Percentiles rank a stretch among this genome's conserved stretches.
These are phyloP conservation scores for Ustilago bromivora DNA, from an alignment of 1,284 basidiomycete genomes.

Conservation along the genomic window DNA sequence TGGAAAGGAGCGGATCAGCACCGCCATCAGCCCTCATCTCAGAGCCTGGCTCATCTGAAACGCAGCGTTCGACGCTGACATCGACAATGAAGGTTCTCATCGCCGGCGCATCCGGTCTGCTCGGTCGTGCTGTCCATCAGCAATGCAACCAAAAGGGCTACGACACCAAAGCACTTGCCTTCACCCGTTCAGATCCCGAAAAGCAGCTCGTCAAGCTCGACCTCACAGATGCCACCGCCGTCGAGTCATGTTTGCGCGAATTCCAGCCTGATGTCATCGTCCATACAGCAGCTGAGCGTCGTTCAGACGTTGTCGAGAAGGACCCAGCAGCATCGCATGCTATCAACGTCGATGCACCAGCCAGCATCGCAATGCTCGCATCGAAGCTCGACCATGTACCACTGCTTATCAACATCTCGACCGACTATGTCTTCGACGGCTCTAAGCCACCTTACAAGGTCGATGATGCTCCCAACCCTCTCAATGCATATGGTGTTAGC, in stretches of 20 bases:
- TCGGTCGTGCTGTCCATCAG: slow-evolving; percentile 71
- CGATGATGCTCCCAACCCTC: slow-evolving; percentile 71
- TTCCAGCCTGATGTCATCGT: slow-evolving; percentile 71
- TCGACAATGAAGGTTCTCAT: slow-evolving; percentile 68
- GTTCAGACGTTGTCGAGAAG: slow-evolving; percentile 67
- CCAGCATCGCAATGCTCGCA: slow-evolving; percentile 63
- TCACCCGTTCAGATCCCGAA: slow-evolving; percentile 70
- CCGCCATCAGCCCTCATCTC: neutral
- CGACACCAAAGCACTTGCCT: slow-evolving; percentile 67
- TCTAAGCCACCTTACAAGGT: slow-evolving; percentile 72
- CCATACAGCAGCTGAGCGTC: slow-evolving; percentile 73
- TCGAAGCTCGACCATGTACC: slow-evolving; percentile 57
- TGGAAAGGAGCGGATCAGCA: neutral
- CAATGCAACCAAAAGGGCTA: slow-evolving; percentile 39
- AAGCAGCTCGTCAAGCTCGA: slow-evolving; percentile 71
- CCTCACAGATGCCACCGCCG: slow-evolving; percentile 70
- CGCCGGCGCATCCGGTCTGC: slow-evolving; percentile 72
- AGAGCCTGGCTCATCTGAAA: neutral
- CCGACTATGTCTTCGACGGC: slow-evolving; percentile 70
- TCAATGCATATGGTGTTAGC: slow-evolving; percentile 72
- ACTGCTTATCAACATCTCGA: slow-evolving; percentile 72
- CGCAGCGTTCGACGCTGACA: neutral
- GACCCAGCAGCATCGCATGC: slow-evolving; percentile 71
- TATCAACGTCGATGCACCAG: slow-evolving; percentile 72
- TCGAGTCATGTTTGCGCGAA: slow-evolving; percentile 69